Base-by-base conservation (phyloP, 1,284 basidiomycete species). In the Apiotrichum brassicae region DNA sequence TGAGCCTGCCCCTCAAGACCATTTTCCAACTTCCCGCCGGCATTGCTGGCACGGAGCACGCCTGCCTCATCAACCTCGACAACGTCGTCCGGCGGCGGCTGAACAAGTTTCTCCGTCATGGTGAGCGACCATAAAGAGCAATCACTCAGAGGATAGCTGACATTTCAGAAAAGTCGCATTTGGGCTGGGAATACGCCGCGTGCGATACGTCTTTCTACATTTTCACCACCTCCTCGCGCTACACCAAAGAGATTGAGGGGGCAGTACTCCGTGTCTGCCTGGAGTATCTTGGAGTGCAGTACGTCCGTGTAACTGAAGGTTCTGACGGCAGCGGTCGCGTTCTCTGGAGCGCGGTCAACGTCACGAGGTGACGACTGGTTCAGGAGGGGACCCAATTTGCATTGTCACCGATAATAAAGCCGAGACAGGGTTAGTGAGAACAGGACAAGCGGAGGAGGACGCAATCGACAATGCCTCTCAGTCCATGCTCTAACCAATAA, bases 121-220 rank as follows among this genome's bases (percentile, higher is more conserved):
- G 40, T 42, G 40, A 42, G 40, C 19, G 9, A 30, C 14, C 14
- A 30, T 8, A 30, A 30, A 30, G 28, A 30, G 9, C 28, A 30
- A 30, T 14, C 14, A n/a, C n/a, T n/a, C n/a, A n/a, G n/a, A n/a
- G 8, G 28, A 30, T 14, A 14, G 33, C 33, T 34, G 33, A 13
- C 28, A 14, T 38, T 5, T 12, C 26, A 42, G 26, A 42, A 8
- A 42, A 42, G 13, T n/a, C 26, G 4, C 40, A 30, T 28, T 28
- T 42, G n/a, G 40, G 40, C 20, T 42, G 40, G 40, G 40, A 42
- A n/a, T 42, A 42, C 28, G 40, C 14, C 26, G 26, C 6, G 11
- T 13, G n/a, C n/a, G 7, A 8, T 12, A 42, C 40, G 12, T 6
- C 11, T 8, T 14, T 42, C 19, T 23, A 8, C 26, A 28, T 42